Conservation (phyloP, 441 rosid species). For the Gossypium gossypioides region DNA sequence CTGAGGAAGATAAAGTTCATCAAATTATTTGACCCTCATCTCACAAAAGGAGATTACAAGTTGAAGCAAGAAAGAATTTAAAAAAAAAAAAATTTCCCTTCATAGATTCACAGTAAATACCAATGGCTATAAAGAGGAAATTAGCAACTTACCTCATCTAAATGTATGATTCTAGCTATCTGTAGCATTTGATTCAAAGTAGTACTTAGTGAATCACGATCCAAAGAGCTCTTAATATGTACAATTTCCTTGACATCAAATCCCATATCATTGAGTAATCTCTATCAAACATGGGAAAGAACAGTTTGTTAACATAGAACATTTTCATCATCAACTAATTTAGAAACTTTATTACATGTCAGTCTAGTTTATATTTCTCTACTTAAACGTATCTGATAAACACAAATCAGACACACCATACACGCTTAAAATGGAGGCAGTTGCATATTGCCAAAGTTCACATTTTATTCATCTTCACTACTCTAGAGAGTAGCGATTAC, state of each 20-base stretch:
- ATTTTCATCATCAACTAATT: neutral
- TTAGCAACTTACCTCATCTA: conserved; percentile 53
- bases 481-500: neutral
- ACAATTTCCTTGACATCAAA: conserved; percentile 39
- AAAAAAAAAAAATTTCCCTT: neutral
- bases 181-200: conserved; percentile 43
- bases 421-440: neutral
- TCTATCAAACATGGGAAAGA: conserved; percentile 29
- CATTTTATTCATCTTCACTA: neutral
- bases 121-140: neutral
- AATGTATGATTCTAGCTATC: conserved; percentile 53
- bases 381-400: neutral
- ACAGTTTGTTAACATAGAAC: neutral
- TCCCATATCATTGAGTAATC: conserved; percentile 43
- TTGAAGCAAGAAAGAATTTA: neutral
- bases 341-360: neutral
- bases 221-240: conserved; percentile 24
- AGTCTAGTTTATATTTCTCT: neutral
- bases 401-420: neutral
- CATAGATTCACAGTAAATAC: neutral
- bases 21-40: neutral
- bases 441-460: neutral
- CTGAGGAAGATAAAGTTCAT: neutral
- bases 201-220: conserved; percentile 27
- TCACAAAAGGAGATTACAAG: neutral